phyloP scores from a whole-genome alignment of 2,329 filamentous ascomycete genomes.

The Sordariomycetes sp. region DNA sequence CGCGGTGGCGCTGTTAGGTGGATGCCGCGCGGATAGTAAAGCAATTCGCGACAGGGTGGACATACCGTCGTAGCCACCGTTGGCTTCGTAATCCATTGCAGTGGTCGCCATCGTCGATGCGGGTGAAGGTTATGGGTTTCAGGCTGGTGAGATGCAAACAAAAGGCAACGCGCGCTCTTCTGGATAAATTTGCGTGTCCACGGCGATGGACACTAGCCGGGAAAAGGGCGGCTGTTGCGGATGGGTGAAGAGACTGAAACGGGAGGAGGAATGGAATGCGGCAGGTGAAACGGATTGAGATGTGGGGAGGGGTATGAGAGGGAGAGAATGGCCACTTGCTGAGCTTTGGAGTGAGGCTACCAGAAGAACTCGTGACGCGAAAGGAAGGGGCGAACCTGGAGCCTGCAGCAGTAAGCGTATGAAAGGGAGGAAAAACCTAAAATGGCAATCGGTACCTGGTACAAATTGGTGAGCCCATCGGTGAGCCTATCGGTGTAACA shows the following conservation, averaged over 20 bases:
- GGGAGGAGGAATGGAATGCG: background rate
- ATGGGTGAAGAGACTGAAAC: background rate
- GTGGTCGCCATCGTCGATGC: constrained; percentile 43
- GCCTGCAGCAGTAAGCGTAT: background rate
- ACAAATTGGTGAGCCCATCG: background rate
- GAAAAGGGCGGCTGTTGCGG: background rate
- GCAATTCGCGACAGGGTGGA: background rate
- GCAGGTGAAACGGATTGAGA: background rate
- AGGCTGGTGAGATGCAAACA: constrained; percentile 9
- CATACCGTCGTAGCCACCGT: constrained; percentile 56
- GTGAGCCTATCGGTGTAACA: background rate
- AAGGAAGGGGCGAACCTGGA: background rate
- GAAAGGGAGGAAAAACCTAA: background rate
- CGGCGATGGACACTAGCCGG: background rate
- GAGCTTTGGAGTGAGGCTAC: background rate
- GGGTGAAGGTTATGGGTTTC: constrained; percentile 1
- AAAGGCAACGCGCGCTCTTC: constrained; percentile 4
- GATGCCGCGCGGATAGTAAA: background rate
- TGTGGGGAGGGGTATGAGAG: background rate
- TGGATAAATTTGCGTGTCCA: background rate
- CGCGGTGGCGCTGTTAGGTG: background rate
- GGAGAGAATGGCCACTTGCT: background rate
- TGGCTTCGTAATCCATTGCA: constrained; percentile 62
- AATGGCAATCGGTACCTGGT: background rate
- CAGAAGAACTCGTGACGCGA: background rate